phyloP scores from a whole-genome alignment of 352 stramenopile genomes.

The Globisporangium megalacanthum region DNA sequence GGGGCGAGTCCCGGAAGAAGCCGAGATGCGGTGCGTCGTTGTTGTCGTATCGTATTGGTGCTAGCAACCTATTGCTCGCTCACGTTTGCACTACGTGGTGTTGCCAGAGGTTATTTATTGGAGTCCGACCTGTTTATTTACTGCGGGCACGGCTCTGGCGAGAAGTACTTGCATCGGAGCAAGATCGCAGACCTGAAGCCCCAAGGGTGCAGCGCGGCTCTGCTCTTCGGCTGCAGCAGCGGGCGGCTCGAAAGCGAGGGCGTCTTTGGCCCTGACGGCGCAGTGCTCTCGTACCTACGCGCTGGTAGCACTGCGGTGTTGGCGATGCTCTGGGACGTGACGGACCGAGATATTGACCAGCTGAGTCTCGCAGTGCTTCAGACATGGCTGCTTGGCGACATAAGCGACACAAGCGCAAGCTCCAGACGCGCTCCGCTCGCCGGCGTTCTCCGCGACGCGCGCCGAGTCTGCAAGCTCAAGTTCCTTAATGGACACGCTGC shows the following conservation, averaged over 20 bases:
- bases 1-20: slow-evolving; percentile 37
- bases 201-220: slow-evolving; percentile 56
- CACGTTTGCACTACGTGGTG: neutral
- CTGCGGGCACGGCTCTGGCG: slow-evolving; percentile 95
- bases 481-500: slow-evolving; percentile 94
- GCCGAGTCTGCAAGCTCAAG: slow-evolving; percentile 90
- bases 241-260: slow-evolving; percentile 82
- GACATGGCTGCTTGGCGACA: slow-evolving; percentile 60
- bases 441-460: slow-evolving; percentile 60
- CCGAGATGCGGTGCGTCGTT: slow-evolving; percentile 40
- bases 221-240: slow-evolving; percentile 98
- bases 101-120: slow-evolving; percentile 36
- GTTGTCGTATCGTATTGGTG: neutral
- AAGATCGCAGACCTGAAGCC: slow-evolving; percentile 55
- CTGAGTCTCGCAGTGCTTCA: slow-evolving; percentile 60
- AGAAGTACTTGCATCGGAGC: slow-evolving; percentile 87
- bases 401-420: slow-evolving; percentile 18
- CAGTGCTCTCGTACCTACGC: slow-evolving; percentile 92
- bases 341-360: slow-evolving; percentile 97
- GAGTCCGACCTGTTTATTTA: slow-evolving; percentile 93
- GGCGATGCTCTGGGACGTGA: slow-evolving; percentile 99
- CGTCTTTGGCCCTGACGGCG: slow-evolving; percentile 93
- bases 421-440: slow-evolving; percentile 32
- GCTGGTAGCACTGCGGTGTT: slow-evolving; percentile 93
- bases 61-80: neutral